Evolutionary conservation across 176 grass and related monocot genomes (phyloP), one percentile per base, ranked within the genome.

Genomic region (Oryza nivara): DNA sequence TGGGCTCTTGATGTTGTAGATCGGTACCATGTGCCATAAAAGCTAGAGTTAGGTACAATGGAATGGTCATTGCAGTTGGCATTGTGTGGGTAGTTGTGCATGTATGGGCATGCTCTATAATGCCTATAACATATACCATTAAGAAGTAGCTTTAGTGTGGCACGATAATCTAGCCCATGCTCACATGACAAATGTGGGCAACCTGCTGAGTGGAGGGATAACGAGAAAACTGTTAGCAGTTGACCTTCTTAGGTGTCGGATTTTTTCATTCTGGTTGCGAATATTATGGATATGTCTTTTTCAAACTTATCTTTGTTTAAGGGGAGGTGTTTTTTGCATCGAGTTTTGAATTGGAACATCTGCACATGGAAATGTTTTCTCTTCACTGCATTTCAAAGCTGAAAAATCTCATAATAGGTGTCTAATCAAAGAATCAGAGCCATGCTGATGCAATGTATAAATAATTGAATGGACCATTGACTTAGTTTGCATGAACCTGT

Each of bases 21-120:
- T 81, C 12, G 51, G 70, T 89, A 71, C 71, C 76, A 64, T 85
- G 49, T 70, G 77, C 52, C 17, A 75, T 81, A 71, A 80, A 81
- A 81, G 64, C 28, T 68, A 52, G 65, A 36, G 12, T 79, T 83
- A 11, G 45, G 72, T 86, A 67, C 78, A 43, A 44, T 76, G 43
- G 23, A 76, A 76, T 81, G 34, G 44, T 72, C 54, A 78, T 83
- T 67, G 25, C 7, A 52, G 46, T 36, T 67, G 23, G 66, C 47
- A 79, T 74, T 69, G 36, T 45, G 67, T 46, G 23, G 73, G 74
- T 10, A 67, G 32, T 30, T 79, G 9, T 26, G 68, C 20, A 15
- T 22, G 7, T 23, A 35, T 34, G 2, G 67, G 13, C 32, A 52
- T 85, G 16, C 44, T 7, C 30, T 56, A 22, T 23, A 45, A 7